Percentiles rank a stretch among this genome's conserved stretches.
phyloP scores from a whole-genome alignment of 2,329 filamentous ascomycete species.

The Sarocladiaceae sp. region DNA sequence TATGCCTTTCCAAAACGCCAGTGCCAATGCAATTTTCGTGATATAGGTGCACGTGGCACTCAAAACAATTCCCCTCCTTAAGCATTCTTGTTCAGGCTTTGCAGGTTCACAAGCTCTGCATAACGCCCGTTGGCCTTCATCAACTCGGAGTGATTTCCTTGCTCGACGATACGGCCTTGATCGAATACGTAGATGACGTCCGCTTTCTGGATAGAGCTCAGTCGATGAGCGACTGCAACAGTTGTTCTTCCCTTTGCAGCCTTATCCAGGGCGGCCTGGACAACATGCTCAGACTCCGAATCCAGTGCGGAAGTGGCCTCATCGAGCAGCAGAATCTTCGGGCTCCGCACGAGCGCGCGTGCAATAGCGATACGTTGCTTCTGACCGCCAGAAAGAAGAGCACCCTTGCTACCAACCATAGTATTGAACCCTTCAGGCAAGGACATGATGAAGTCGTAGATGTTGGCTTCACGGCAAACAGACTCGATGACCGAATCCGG shows the following conservation, averaged over 20 bases:
- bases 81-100: constrained; percentile 61
- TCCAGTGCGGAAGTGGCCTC: constrained; percentile 12
- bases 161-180: constrained; percentile 77
- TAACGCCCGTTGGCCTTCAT: constrained; percentile 67
- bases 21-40: background rate
- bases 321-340: constrained; percentile 60
- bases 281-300: constrained; percentile 70
- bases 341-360: constrained; percentile 81
- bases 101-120: constrained; percentile 71
- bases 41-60: background rate
- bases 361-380: constrained; percentile 95
- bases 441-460: constrained; percentile 85
- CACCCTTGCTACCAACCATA: constrained; percentile 78
- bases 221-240: constrained; percentile 86
- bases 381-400: constrained; percentile 81
- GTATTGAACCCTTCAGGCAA: constrained; percentile 82
- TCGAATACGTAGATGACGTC: constrained; percentile 98
- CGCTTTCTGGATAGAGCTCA: constrained; percentile 90
- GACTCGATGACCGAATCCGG: constrained; percentile 66
- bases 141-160: constrained; percentile 70
- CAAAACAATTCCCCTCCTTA: constrained; percentile 13
- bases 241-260: constrained; percentile 82
- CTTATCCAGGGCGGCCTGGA: constrained; percentile 73
- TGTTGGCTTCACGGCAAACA: constrained; percentile 85
- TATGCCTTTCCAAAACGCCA: too few species aligned